Percentiles rank a stretch among this genome's conserved stretches.
These are phyloP conservation scores for Veloporphyrellus conicus DNA, from an alignment of 1,284 basidiomycete genomes.

Conservation along the genomic window DNA sequence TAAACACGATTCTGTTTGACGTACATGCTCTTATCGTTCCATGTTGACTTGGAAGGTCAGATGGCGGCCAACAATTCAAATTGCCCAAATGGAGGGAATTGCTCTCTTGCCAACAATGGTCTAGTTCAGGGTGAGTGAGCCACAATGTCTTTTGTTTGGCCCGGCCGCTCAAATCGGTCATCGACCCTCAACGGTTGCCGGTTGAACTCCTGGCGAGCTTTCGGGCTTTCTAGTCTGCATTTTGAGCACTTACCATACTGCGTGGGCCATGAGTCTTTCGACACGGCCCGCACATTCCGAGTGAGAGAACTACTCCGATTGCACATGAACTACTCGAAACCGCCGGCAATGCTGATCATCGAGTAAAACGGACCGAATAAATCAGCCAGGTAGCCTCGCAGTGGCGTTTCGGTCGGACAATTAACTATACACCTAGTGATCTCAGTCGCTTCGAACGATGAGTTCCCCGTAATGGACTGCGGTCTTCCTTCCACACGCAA, in stretches of 20 bases:
- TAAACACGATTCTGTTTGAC: slow-evolving; percentile 16
- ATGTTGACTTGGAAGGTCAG: slow-evolving; percentile 3
- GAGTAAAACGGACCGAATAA: background rate
- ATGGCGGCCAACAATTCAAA: slow-evolving; percentile 10
- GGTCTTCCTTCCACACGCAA: background rate
- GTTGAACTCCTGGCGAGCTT: background rate
- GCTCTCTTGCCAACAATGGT: slow-evolving; percentile 6
- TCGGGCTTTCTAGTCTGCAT: background rate
- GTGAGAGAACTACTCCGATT: slow-evolving; percentile 5
- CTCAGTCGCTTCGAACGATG: background rate
- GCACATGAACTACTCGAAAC: background rate
- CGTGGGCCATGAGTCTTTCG: background rate
- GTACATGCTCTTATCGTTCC: slow-evolving; percentile 14
- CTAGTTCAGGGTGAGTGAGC: slow-evolving; percentile 1
- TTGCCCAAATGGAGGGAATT: slow-evolving; percentile 10
- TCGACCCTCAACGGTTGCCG: background rate
- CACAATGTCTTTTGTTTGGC: background rate
- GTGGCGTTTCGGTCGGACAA: background rate
- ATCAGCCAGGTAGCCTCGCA: background rate
- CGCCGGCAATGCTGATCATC: background rate
- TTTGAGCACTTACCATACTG: background rate
- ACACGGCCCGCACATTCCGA: slow-evolving; percentile 11
- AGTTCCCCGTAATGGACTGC: background rate
- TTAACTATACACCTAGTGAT: background rate
- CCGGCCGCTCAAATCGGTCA: background rate